Percentiles rank a stretch among this genome's conserved stretches.
These are phyloP conservation scores for Podila clonocystis DNA, from an alignment of 192 early-diverging fungal genomes.

Conservation along the genomic window DNA sequence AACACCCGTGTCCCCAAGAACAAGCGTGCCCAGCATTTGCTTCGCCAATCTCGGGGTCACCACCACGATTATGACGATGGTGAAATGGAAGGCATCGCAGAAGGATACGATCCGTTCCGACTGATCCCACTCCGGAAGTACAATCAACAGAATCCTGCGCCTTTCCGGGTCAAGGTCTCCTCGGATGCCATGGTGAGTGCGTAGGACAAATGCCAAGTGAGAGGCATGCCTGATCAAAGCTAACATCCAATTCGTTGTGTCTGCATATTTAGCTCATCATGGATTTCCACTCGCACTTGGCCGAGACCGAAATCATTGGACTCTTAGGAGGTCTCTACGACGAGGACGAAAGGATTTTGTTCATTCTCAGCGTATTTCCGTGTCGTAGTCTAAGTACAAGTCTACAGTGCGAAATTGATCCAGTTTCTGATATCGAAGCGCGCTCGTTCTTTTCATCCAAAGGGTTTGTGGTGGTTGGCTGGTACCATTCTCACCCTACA, in stretches of 20 bases:
- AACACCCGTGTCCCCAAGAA: conserved; percentile 46
- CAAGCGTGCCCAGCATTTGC: conserved; percentile 29
- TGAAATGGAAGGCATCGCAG: conserved; percentile 17
- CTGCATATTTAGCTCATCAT: conserved; percentile 74
- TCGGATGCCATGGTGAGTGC: conserved; percentile 62
- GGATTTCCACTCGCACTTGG: conserved; percentile 93
- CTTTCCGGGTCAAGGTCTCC: conserved; percentile 61
- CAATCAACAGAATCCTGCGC: conserved; percentile 54
- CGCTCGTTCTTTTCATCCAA: conserved; percentile 73
- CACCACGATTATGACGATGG: conserved; percentile 9
- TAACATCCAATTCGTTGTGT: background rate
- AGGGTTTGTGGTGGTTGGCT: conserved; percentile 81
- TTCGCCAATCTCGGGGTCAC: conserved; percentile 17
- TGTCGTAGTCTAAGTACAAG: conserved; percentile 85
- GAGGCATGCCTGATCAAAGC: background rate
- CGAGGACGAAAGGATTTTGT: conserved; percentile 54
- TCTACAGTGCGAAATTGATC: conserved; percentile 95
- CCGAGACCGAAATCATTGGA: conserved; percentile 93
- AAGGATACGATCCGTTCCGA: conserved; percentile 65
- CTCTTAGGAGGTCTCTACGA: conserved; percentile 86
- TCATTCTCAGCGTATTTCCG: conserved; percentile 78
- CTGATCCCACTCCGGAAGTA: conserved; percentile 60
- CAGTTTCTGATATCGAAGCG: conserved; percentile 85
- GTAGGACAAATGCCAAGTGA: no score
- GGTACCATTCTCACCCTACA: conserved; percentile 97